Percentiles rank a stretch among this genome's conserved stretches.
Evolutionary conservation across 768 basidiomycete species (phyloP).

Genomic region (Hypholoma sublateritium): DNA sequence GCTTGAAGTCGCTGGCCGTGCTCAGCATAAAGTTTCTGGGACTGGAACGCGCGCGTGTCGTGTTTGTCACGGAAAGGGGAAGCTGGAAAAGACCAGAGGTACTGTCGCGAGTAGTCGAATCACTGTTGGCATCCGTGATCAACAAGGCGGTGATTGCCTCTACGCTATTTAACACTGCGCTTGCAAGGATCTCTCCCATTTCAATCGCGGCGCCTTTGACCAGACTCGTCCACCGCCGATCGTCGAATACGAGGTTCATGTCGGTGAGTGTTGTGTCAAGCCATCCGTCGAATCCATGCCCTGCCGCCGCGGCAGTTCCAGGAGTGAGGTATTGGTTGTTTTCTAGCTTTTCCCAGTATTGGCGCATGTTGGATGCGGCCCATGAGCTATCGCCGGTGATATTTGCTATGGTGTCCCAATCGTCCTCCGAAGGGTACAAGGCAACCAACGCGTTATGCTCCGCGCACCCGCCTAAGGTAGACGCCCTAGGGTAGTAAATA

Average conservation of each 20-base stretch:
- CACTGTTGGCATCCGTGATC: conserved; percentile 3
- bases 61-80: conserved; percentile 7
- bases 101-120: conserved; percentile 3
- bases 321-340: conserved; percentile 7
- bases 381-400: conserved; percentile 7
- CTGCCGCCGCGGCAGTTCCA: neutral
- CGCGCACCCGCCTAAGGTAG: conserved; percentile 8
- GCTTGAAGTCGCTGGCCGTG: conserved; percentile 31
- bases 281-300: conserved; percentile 10
- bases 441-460: conserved; percentile 10
- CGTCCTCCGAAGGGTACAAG: conserved; percentile 8
- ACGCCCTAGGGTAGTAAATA: conserved; percentile 7
- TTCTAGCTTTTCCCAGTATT: conserved; percentile 8
- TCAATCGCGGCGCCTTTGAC: conserved; percentile 5
- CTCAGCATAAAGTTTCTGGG: conserved; percentile 3
- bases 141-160: neutral
- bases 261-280: conserved; percentile 6
- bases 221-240: neutral
- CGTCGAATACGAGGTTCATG: neutral
- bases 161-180: neutral
- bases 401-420: conserved; percentile 9
- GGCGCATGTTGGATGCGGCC: conserved; percentile 7
- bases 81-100: conserved; percentile 6
- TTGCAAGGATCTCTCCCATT: neutral
- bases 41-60: conserved; percentile 6